phyloP scores from a whole-genome alignment of 2,329 filamentous ascomycete species.

The Metarhizium guizhouense region DNA sequence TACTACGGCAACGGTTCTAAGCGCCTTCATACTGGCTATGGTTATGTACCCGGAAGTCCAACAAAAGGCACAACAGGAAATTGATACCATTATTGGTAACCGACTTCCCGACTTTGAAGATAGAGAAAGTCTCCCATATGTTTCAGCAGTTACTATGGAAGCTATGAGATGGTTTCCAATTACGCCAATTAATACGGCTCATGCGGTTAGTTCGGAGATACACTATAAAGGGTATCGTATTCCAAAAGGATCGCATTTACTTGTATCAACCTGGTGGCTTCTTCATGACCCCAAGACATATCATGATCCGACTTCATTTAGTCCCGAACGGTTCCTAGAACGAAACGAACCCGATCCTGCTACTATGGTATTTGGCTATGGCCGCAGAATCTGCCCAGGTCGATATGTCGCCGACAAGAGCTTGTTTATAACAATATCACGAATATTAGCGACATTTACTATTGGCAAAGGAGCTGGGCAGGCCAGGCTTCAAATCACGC shows the following conservation, averaged over 20 bases:
- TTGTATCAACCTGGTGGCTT: slow-evolving; percentile 19
- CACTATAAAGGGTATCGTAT: slow-evolving; percentile 15
- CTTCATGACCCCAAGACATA: slow-evolving; percentile 63
- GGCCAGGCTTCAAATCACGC: slow-evolving; percentile 6
- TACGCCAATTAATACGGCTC: slow-evolving; percentile 26
- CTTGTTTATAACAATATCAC: slow-evolving; percentile 26
- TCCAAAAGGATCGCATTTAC: slow-evolving; percentile 15
- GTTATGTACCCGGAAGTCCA: slow-evolving; percentile 30
- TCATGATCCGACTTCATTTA: slow-evolving; percentile 26
- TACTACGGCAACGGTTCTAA: background rate
- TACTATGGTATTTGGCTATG: slow-evolving; percentile 22
- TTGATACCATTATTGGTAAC: slow-evolving; percentile 34
- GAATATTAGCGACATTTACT: slow-evolving; percentile 36
- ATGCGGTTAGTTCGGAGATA: slow-evolving; percentile 23
- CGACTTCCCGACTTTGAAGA: slow-evolving; percentile 34
- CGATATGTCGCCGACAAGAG: slow-evolving; percentile 20
- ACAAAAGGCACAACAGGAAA: slow-evolving; percentile 27
- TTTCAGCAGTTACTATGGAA: slow-evolving; percentile 21
- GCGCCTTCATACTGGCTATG: slow-evolving; percentile 37
- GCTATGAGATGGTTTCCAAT: slow-evolving; percentile 20
- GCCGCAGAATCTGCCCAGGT: slow-evolving; percentile 26
- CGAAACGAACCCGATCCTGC: slow-evolving; percentile 20
- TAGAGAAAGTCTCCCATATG: slow-evolving; percentile 32
- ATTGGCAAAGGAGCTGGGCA: slow-evolving; percentile 16
- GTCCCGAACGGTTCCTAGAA: slow-evolving; percentile 22